phyloP scores from a whole-genome alignment of 2,329 filamentous ascomycete genomes.

The Talaromyces funiculosus region DNA sequence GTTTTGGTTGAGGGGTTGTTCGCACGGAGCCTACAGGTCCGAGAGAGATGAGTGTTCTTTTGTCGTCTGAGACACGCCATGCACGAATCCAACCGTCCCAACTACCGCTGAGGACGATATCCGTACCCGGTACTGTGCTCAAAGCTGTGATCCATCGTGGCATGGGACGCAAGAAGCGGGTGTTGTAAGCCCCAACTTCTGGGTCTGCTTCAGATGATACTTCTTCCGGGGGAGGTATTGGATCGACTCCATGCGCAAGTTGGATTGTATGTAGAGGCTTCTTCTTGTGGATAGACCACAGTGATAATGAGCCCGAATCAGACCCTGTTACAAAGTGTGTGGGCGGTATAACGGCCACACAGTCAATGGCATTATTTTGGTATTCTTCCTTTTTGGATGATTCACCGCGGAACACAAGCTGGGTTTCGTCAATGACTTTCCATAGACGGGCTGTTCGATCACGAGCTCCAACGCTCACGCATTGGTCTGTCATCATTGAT shows the following conservation, averaged over 20 bases:
- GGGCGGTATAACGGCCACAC: slow-evolving; percentile 85
- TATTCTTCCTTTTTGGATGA: slow-evolving; percentile 46
- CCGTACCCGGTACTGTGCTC: slow-evolving; percentile 78
- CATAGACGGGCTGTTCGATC: slow-evolving; percentile 89
- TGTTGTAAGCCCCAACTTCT: slow-evolving; percentile 44
- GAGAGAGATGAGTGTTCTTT: slow-evolving; percentile 66
- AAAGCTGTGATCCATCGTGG: slow-evolving; percentile 90
- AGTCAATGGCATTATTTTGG: slow-evolving; percentile 80
- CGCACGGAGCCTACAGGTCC: slow-evolving; percentile 55
- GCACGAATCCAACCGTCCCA: slow-evolving; percentile 87
- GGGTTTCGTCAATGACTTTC: slow-evolving; percentile 94
- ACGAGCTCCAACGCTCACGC: slow-evolving; percentile 81
- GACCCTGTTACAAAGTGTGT: slow-evolving; percentile 88
- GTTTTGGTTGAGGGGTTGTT: slow-evolving; percentile 29
- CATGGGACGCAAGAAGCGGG: slow-evolving; percentile 49
- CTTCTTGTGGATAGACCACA: slow-evolving; percentile 92
- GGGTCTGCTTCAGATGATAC: slow-evolving; percentile 67
- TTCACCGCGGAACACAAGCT: slow-evolving; percentile 89
- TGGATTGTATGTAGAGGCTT: slow-evolving; percentile 79
- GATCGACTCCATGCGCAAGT: slow-evolving; percentile 79
- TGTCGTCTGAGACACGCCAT: slow-evolving; percentile 81
- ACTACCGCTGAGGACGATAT: slow-evolving; percentile 83
- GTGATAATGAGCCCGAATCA: slow-evolving; percentile 78
- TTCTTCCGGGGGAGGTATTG: slow-evolving; percentile 59
- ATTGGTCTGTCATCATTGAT: slow-evolving; percentile 77